phyloP scores from a whole-genome alignment of 768 basidiomycete species.

The Kwoniella sp. region DNA sequence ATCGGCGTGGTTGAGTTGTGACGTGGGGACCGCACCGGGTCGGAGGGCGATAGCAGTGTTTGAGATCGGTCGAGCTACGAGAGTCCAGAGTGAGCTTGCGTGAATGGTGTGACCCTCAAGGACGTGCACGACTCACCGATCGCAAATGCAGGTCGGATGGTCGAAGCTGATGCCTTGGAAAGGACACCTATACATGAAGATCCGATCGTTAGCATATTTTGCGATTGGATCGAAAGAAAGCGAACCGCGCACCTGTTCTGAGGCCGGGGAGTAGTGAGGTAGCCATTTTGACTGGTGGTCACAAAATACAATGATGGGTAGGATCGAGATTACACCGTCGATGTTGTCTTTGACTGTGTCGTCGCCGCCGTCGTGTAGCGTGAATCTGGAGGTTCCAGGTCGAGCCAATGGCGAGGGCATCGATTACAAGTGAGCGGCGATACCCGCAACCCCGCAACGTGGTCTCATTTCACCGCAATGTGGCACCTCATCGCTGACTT shows the following conservation, averaged over 20 bases:
- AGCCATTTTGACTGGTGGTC: constrained; percentile 19
- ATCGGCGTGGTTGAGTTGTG: constrained; percentile 35
- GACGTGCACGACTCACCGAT: constrained; percentile 23
- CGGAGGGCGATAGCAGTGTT: constrained; percentile 39
- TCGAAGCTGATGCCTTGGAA: constrained; percentile 15
- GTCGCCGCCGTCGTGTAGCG: no score
- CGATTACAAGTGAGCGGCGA: no score
- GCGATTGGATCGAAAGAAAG: no score
- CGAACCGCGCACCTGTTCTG: constrained; percentile 18
- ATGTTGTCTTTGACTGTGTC: no score
- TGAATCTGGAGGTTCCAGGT: no score
- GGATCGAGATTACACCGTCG: no score
- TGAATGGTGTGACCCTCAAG: not conserved
- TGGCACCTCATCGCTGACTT: no score
- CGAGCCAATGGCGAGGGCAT: no score
- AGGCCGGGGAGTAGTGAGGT: constrained; percentile 26
- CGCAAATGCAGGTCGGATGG: constrained; percentile 18
- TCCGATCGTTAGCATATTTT: not conserved
- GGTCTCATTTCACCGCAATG: no score
- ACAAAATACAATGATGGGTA: constrained; percentile 3
- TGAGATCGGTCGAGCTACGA: constrained; percentile 34
- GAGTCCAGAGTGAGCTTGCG: not conserved
- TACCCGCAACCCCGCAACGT: no score
- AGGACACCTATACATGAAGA: constrained; percentile 4
- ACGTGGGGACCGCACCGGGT: constrained; percentile 40